These are phyloP conservation scores for Lentinula aciculospora DNA, from an alignment of 768 basidiomycete genomes.

Conservation along the genomic window DNA sequence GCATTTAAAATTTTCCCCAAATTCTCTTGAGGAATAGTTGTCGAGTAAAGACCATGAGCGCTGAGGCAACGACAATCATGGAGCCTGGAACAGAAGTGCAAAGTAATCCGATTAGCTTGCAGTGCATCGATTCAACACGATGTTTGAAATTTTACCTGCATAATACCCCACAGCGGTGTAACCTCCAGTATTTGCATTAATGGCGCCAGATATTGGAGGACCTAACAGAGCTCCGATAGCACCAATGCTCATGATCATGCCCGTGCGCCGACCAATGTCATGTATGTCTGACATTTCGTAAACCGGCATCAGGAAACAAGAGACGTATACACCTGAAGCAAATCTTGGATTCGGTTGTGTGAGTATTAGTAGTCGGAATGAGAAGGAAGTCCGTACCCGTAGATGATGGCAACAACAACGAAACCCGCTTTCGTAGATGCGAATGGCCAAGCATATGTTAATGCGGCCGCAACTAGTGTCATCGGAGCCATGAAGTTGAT, in stretches of 20 bases:
- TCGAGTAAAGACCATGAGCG: conserved; percentile 7
- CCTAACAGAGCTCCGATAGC: conserved; percentile 53
- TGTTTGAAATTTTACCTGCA: conserved; percentile 28
- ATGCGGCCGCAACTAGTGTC: conserved; percentile 44
- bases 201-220: conserved; percentile 60
- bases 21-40: conserved; percentile 4
- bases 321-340: conserved; percentile 44
- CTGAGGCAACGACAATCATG: conserved; percentile 5
- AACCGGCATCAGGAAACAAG: conserved; percentile 39
- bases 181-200: conserved; percentile 37
- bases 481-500: conserved; percentile 68
- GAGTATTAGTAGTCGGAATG: too few relatives aligned
- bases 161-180: conserved; percentile 44
- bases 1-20: conserved; percentile 5
- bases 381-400: neutral
- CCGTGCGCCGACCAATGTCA: conserved; percentile 53
- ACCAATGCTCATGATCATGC: conserved; percentile 46
- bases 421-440: conserved; percentile 35
- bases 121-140: too few relatives aligned
- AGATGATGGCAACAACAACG: conserved; percentile 10
- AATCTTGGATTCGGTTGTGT: conserved; percentile 23
- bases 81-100: conserved; percentile 1
- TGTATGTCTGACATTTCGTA: conserved; percentile 43
- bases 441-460: conserved; percentile 73
- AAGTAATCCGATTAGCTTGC: too few relatives aligned